Percentiles rank a stretch among this genome's conserved stretches.
Conservation (phyloP, 257 asterid genomes). For the Penstemon newberryi region DNA sequence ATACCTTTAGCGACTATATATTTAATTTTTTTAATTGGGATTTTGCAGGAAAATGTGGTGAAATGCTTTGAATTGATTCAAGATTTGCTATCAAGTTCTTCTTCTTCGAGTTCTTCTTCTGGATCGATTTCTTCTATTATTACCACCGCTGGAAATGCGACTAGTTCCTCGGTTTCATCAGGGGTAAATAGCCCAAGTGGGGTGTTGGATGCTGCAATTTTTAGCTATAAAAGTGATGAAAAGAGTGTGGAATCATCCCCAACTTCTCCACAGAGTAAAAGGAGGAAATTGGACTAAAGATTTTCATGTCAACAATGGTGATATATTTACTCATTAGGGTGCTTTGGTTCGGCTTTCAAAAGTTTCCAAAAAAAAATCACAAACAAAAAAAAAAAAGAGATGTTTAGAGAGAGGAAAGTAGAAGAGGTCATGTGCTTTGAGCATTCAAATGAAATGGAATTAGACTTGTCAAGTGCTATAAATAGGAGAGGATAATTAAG, state of each 20-base stretch:
- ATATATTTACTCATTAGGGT: too few species aligned
- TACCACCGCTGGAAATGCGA: slow-evolving; percentile 16
- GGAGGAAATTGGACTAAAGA: slow-evolving; percentile 53
- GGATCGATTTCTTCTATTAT: background rate
- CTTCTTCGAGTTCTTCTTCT: background rate
- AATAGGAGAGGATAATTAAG: too few species aligned
- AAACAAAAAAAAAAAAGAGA: too few species aligned
- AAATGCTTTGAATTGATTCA: slow-evolving; percentile 59
- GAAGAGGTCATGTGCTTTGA: too few species aligned
- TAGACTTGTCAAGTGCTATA: too few species aligned
- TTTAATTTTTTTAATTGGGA: background rate
- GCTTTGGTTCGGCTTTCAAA: too few species aligned
- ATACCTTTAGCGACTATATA: too few species aligned
- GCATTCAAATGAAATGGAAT: too few species aligned
- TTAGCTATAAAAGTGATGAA: slow-evolving; percentile 62
- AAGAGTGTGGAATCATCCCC: slow-evolving; percentile 47
- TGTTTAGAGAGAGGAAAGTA: too few species aligned
- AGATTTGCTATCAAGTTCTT: slow-evolving; percentile 47
- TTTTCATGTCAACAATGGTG: too few species aligned
- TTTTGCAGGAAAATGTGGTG: slow-evolving; percentile 62
- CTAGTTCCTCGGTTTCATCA: slow-evolving; percentile 19
- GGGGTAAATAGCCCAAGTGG: slow-evolving; percentile 57
- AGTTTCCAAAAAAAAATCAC: too few species aligned
- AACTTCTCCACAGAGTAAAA: slow-evolving; percentile 45
- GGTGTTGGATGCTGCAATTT: slow-evolving; percentile 59